Base-by-base conservation (phyloP, 306 rosid genomes). In the Vigna hirtella region DNA sequence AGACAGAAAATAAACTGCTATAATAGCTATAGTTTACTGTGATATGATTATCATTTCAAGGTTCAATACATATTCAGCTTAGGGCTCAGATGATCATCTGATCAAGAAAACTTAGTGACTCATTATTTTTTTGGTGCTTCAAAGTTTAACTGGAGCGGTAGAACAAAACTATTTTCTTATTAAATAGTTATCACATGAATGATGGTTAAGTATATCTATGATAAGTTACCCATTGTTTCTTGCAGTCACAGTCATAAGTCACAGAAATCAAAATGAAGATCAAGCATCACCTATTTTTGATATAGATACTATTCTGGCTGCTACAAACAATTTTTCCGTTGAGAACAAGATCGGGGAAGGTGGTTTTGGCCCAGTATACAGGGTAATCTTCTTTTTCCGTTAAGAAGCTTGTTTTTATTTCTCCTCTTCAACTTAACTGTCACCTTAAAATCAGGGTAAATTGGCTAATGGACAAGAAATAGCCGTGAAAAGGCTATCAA, bases 401-500 rank as follows among this genome's bases (percentile, higher is more conserved):
- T 43, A 34, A 56, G 28, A 36, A 15, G 12, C 3, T 22, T 11
- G 4, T 13, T 6, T 40, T 11, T 38, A 51, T 18, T 58, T 48
- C 51, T 17, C 66, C 8, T 59, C n/a, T 45, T 70, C 15, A 24
- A 9, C 20, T 72, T 20, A 48, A 16, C 16, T 14, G 2, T 70
- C 24, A 22, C 49, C 22, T 1, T 6, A 49, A 59, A 6, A 74
- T 59, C 45, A 85, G 91, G 89, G 89, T 55, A 69, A 66, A 42
- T 66, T 85, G 24, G 69, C 77, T 26, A 16, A 79, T 3, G 87
- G 83, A 16, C 84, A 83, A 78, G 89, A 85, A 85, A 78, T 88
- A 69, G 91, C 91, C 9, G 89, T 88, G 78, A 88, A 88, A 73
- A 85, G 82, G 38, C 86, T 88, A 26, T 85, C 87, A 16, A 62